Evolutionary conservation across 192 early-diverging fungal species (phyloP).

Genomic region (Pilobolus umbonatus): DNA sequence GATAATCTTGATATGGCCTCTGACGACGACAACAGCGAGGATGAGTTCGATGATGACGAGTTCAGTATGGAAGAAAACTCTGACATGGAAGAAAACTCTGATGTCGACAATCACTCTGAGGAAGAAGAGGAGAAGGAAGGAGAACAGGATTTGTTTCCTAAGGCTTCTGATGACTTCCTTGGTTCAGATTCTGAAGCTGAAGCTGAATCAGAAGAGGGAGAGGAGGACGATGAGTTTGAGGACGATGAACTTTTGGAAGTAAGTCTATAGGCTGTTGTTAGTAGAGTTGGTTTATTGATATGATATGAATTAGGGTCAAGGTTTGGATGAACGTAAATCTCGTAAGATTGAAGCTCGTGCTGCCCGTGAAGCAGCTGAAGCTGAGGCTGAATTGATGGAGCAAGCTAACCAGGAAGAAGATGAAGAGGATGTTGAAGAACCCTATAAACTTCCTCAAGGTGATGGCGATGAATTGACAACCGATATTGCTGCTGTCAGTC

Average conservation of each 20-base stretch:
- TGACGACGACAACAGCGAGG: slow-evolving; percentile 30
- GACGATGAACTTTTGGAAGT: slow-evolving; percentile 33
- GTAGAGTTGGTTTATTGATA: slow-evolving; percentile 2
- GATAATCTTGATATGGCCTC: slow-evolving; percentile 32
- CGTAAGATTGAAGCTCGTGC: slow-evolving; percentile 65
- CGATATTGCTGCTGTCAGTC: slow-evolving; percentile 64
- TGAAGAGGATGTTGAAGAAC: slow-evolving; percentile 59
- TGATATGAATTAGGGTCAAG: slow-evolving; percentile 40
- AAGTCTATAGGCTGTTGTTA: not conserved
- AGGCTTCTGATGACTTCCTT: slow-evolving; percentile 24
- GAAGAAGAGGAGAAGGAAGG: slow-evolving; percentile 47
- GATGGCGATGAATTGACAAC: slow-evolving; percentile 63
- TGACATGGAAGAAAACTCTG: slow-evolving; percentile 26
- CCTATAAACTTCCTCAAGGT: slow-evolving; percentile 61
- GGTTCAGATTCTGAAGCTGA: slow-evolving; percentile 18
- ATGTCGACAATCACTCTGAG: slow-evolving; percentile 30
- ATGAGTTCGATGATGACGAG: slow-evolving; percentile 30
- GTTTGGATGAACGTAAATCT: slow-evolving; percentile 40
- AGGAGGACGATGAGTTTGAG: slow-evolving; percentile 27
- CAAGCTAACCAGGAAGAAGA: slow-evolving; percentile 75
- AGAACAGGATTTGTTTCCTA: slow-evolving; percentile 30
- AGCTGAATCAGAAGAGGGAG: slow-evolving; percentile 33
- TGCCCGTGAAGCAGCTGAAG: slow-evolving; percentile 56
- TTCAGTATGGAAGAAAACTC: slow-evolving; percentile 25
- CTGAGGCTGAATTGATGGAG: slow-evolving; percentile 69